phyloP scores from a whole-genome alignment of 1,139 yeast genomes.

The Saccharomyces hybrid region DNA sequence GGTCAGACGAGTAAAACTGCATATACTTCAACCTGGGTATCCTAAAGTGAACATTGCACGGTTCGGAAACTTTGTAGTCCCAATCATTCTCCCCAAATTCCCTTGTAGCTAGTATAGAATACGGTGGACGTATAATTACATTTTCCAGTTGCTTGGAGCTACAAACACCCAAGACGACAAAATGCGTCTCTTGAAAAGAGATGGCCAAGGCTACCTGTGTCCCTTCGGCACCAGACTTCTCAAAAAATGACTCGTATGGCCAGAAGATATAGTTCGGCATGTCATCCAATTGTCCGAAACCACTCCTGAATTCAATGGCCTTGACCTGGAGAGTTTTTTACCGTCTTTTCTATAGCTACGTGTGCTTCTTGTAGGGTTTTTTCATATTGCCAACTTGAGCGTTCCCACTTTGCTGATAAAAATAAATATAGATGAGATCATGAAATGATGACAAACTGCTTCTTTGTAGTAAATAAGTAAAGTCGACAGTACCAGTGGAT shows the following conservation, averaged over 20 bases:
- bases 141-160: conserved; percentile 3
- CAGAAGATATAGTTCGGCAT: conserved; percentile 20
- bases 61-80: conserved; percentile 9
- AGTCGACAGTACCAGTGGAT: not conserved
- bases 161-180: conserved; percentile 16
- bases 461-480: not conserved
- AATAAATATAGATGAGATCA: not conserved
- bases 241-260: conserved; percentile 15
- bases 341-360: not conserved
- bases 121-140: conserved; percentile 11
- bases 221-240: not conserved
- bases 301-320: not conserved
- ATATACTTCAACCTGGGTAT: conserved; percentile 69
- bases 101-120: conserved; percentile 12
- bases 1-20: conserved; percentile 73
- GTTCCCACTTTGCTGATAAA: not conserved
- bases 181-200: conserved; percentile 14
- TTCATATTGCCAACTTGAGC: not conserved
- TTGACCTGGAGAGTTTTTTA: not conserved
- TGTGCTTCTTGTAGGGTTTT: not conserved
- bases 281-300: conserved; percentile 3
- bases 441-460: not conserved
- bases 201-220: conserved; percentile 16
- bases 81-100: conserved; percentile 6
- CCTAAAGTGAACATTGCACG: conserved; percentile 50